These are phyloP conservation scores for Boletus sp. DNA, from an alignment of 1,284 basidiomycete genomes.

Conservation along the genomic window DNA sequence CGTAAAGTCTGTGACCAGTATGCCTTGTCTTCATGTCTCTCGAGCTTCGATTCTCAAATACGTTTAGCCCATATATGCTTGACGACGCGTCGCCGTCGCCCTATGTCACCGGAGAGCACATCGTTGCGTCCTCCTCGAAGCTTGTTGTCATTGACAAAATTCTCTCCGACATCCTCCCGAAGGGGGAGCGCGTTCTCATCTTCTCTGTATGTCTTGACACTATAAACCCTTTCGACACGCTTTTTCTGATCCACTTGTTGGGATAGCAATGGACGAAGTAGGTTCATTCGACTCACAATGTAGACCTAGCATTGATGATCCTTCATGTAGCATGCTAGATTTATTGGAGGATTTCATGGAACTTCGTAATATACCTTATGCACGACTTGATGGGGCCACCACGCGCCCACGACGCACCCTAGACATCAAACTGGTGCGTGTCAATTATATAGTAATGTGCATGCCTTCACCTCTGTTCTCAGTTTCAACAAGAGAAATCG, in stretches of 20 bases:
- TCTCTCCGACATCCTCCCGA: conserved; percentile 68
- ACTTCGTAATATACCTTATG: conserved; percentile 68
- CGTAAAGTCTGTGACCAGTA: conserved; percentile 57
- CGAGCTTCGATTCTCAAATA: conserved; percentile 3
- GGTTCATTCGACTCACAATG: conserved; percentile 2
- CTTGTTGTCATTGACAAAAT: conserved; percentile 79
- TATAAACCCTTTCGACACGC: neutral
- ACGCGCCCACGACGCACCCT: conserved; percentile 49
- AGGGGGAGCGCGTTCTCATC: conserved; percentile 79
- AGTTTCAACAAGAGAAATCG: conserved; percentile 58
- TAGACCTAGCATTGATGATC: neutral
- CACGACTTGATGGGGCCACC: conserved; percentile 71
- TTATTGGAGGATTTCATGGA: conserved; percentile 81
- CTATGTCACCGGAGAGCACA: conserved; percentile 51
- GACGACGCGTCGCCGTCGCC: conserved; percentile 48
- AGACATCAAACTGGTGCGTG: conserved; percentile 51
- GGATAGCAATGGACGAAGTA: conserved; percentile 53
- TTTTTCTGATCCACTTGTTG: conserved; percentile 4
- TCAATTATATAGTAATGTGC: neutral
- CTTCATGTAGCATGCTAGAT: conserved; percentile 69
- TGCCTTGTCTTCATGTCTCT: conserved; percentile 15
- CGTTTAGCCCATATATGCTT: conserved; percentile 49
- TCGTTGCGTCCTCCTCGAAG: conserved; percentile 61
- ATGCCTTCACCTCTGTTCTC: conserved; percentile 5
- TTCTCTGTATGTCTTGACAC: conserved; percentile 60